These are phyloP conservation scores for Trametes sanguinea DNA, from an alignment of 768 basidiomycete genomes.

Conservation along the genomic window DNA sequence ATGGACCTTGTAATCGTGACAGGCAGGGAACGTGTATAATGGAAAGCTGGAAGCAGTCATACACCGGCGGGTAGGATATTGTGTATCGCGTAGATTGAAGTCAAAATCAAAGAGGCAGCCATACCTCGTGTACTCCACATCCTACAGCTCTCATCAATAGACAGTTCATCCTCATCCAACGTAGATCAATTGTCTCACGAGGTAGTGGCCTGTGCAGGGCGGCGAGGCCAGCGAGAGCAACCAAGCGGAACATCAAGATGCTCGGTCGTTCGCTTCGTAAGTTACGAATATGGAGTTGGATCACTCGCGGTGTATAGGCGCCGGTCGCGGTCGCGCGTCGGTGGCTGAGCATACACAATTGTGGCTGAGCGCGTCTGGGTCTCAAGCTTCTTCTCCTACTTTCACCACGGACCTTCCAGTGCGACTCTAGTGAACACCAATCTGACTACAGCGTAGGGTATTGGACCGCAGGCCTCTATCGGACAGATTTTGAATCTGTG, in stretches of 20 bases:
- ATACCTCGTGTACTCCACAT: background rate
- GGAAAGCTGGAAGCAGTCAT: conserved; percentile 2
- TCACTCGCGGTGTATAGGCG: too few relatives aligned
- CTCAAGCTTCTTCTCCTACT: background rate
- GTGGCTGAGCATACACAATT: background rate
- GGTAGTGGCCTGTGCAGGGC: too few relatives aligned
- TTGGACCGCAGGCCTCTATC: too few relatives aligned
- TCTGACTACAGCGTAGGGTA: too few relatives aligned
- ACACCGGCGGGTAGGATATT: conserved; percentile 10
- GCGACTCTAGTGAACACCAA: too few relatives aligned
- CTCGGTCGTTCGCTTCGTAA: too few relatives aligned
- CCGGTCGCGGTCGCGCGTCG: background rate
- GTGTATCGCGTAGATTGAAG: conserved; percentile 18
- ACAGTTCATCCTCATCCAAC: background rate
- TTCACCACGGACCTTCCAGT: background rate
- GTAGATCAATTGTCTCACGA: too few relatives aligned
- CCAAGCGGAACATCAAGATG: too few relatives aligned
- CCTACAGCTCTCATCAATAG: background rate
- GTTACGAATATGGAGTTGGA: too few relatives aligned
- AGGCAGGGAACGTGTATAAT: background rate
- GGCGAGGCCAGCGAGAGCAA: too few relatives aligned
- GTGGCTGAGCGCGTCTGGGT: background rate
- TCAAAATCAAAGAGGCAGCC: conserved; percentile 8
- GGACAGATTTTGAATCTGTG: too few relatives aligned
- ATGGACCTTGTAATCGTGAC: background rate